phyloP scores from a whole-genome alignment of 345 rosid genomes.

The Aegle marmelos region DNA sequence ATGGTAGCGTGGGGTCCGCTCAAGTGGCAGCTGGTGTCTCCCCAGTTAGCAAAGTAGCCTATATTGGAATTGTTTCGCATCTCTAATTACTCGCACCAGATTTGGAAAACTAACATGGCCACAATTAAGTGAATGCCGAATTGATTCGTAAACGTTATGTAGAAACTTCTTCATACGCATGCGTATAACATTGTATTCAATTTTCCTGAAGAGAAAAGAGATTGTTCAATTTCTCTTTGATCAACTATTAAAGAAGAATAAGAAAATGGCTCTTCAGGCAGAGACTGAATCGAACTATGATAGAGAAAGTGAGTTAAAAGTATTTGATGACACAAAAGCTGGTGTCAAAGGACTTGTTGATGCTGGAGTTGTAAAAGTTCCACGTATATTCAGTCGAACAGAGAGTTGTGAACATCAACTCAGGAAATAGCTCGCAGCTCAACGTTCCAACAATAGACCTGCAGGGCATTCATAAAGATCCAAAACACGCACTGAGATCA shows the following conservation, averaged over 20 bases:
- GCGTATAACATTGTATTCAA: too few relatives aligned
- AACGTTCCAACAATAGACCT: background rate
- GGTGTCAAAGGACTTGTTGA: background rate
- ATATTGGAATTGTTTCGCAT: background rate
- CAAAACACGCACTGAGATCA: background rate
- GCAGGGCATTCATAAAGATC: too few relatives aligned
- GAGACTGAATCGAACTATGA: conserved; percentile 1
- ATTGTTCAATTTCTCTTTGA: background rate
- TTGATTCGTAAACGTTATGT: too few relatives aligned
- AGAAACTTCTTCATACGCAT: too few relatives aligned
- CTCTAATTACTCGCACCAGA: background rate
- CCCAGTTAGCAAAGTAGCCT: too few relatives aligned
- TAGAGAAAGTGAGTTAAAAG: conserved; percentile 7
- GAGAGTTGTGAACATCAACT: background rate
- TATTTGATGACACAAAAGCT: too few relatives aligned
- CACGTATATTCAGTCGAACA: background rate
- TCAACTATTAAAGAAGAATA: background rate
- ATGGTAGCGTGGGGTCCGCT: too few relatives aligned
- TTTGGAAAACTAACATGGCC: background rate
- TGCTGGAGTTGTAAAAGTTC: background rate
- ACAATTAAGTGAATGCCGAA: background rate
- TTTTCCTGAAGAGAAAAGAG: background rate
- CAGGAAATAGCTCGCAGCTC: background rate
- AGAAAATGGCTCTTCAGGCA: background rate
- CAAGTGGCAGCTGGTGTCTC: too few relatives aligned